Percentiles rank a stretch among this genome's conserved stretches.
Conservation (phyloP, 140 eudicot species). For the Stevia rebaudiana region DNA sequence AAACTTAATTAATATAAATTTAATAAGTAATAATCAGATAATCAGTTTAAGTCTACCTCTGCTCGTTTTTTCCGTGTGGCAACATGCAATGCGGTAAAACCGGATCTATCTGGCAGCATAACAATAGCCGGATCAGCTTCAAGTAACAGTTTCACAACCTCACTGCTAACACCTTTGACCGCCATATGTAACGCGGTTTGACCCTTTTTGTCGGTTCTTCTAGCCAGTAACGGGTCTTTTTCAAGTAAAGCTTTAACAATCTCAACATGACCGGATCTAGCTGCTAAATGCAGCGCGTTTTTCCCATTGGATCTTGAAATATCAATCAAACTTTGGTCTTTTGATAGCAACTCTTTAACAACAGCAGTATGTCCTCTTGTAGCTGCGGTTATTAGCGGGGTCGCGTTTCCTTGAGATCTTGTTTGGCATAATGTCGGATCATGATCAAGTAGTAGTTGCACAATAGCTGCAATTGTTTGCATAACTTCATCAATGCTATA, state of each 20-base stretch:
- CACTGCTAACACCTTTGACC: conserved; percentile 80
- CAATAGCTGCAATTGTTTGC: conserved; percentile 52
- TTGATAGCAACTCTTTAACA: conserved; percentile 62
- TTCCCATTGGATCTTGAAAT: conserved; percentile 65
- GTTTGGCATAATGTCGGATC: conserved; percentile 77
- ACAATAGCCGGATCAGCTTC: conserved; percentile 81
- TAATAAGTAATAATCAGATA: not conserved
- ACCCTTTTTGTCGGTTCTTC: conserved; percentile 79
- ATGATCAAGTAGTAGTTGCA: conserved; percentile 69
- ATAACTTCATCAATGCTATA: conserved; percentile 9
- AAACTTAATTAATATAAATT: not conserved
- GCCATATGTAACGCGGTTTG: conserved; percentile 98
- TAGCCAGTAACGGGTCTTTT: conserved; percentile 63
- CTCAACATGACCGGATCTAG: conserved; percentile 73
- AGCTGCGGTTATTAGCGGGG: conserved; percentile 89
- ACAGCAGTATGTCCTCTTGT: conserved; percentile 77
- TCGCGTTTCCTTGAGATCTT: conserved; percentile 72
- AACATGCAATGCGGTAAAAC: conserved; percentile 87
- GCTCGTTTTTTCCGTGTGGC: conserved; percentile 84
- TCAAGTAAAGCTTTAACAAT: conserved; percentile 75
- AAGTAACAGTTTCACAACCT: conserved; percentile 68
- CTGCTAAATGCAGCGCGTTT: conserved; percentile 83
- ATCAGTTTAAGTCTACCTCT: conserved; percentile 42
- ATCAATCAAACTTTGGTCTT: conserved; percentile 53
- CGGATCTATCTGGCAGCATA: conserved; percentile 78